phyloP scores from a whole-genome alignment of 148 eudicot species.

The Selenicereus undatus region DNA sequence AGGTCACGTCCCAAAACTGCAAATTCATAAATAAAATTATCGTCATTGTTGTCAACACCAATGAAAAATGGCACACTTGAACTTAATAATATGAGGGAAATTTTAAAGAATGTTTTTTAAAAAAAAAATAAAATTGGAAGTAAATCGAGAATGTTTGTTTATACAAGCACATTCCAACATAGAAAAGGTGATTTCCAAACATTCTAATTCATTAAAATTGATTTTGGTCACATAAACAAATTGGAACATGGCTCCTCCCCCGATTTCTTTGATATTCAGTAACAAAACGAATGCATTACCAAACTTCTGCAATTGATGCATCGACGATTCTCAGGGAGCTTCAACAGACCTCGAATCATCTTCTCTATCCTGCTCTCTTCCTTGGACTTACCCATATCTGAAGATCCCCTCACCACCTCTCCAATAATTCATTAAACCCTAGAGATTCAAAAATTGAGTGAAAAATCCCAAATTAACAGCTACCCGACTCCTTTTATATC shows the following conservation, averaged over 20 bases:
- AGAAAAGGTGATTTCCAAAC: background rate
- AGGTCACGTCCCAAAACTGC: background rate
- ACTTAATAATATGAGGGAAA: background rate
- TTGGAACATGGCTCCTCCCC: background rate
- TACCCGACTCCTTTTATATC: slow-evolving; percentile 2
- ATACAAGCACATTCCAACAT: background rate
- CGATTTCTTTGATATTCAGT: background rate
- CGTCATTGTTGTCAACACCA: background rate
- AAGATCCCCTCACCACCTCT: background rate
- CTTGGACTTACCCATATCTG: slow-evolving; percentile 36
- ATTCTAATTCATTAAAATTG: background rate
- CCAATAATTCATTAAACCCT: slow-evolving; percentile 5
- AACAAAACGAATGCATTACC: slow-evolving; percentile 37
- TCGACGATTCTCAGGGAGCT: slow-evolving; percentile 62
- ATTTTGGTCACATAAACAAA: background rate
- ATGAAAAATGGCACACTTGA: background rate
- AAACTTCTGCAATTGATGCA: slow-evolving; percentile 85
- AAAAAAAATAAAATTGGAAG: too few species aligned
- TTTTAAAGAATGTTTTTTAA: too few species aligned
- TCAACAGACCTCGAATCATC: slow-evolving; percentile 64
- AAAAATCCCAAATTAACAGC: slow-evolving; percentile 6
- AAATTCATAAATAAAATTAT: background rate
- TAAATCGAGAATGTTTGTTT: background rate
- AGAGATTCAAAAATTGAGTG: slow-evolving; percentile 8
- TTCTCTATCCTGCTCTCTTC: slow-evolving; percentile 62